These are phyloP conservation scores for Paecilomyces sp. DNA, from an alignment of 2,329 filamentous ascomycete species.

Conservation along the genomic window DNA sequence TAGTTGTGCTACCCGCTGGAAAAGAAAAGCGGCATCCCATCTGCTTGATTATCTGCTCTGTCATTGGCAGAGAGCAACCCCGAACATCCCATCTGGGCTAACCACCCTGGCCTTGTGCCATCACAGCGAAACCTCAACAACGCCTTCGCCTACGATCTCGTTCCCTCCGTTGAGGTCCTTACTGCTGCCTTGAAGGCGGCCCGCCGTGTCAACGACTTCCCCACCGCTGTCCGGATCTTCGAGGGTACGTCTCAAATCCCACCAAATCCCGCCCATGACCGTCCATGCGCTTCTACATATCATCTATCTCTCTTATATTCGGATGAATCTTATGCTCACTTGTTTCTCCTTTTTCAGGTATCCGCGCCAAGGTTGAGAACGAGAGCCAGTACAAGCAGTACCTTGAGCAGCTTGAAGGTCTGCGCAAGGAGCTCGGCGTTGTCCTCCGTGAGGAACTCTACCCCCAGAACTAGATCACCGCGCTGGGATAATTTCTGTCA, in stretches of 20 bases:
- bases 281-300: neutral
- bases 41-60: slow-evolving; percentile 4
- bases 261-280: neutral
- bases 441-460: slow-evolving; percentile 88
- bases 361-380: slow-evolving; percentile 99
- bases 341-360: slow-evolving; percentile 51
- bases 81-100: slow-evolving; percentile 1
- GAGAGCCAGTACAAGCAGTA: slow-evolving; percentile 94
- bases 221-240: slow-evolving; percentile 95
- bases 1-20: slow-evolving; percentile 6
- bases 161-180: slow-evolving; percentile 87
- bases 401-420: slow-evolving; percentile 82
- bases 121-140: slow-evolving; percentile 91
- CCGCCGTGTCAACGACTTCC: slow-evolving; percentile 95
- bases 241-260: slow-evolving; percentile 62
- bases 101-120: slow-evolving; percentile 1
- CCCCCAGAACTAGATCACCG: slow-evolving; percentile 48
- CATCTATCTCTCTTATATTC: neutral
- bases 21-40: slow-evolving; percentile 9
- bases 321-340: slow-evolving; percentile 4
- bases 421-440: slow-evolving; percentile 90
- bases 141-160: slow-evolving; percentile 99
- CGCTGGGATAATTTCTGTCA: slow-evolving; percentile 5
- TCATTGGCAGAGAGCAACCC: slow-evolving; percentile 13
- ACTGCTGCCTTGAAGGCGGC: slow-evolving; percentile 88